These are phyloP conservation scores for Ogataea paraovalis DNA, from an alignment of 805 yeast genomes.

Conservation along the genomic window DNA sequence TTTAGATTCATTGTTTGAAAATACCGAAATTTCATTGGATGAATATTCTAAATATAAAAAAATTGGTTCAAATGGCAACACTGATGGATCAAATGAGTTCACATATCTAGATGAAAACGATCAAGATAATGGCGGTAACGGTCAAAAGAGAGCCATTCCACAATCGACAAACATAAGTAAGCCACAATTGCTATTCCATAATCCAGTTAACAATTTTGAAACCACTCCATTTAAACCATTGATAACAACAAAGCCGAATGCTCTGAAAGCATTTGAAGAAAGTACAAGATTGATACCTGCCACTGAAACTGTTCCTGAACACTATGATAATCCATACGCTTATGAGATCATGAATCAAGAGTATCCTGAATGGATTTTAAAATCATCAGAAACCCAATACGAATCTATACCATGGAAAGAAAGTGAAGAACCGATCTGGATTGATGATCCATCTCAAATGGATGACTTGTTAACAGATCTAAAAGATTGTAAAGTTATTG, in stretches of 20 bases:
- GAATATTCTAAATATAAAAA: constrained; percentile 27
- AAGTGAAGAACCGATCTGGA: constrained; percentile 59
- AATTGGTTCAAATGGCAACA: neutral
- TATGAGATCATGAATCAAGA: constrained; percentile 66
- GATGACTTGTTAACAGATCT: constrained; percentile 53
- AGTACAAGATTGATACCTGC: constrained; percentile 36
- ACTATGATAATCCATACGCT: constrained; percentile 77
- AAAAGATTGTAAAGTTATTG: constrained; percentile 55
- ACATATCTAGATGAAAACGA: constrained; percentile 57
- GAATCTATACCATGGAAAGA: constrained; percentile 60
- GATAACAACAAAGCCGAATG: constrained; percentile 67
- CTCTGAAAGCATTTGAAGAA: constrained; percentile 53
- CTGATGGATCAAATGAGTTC: constrained; percentile 23
- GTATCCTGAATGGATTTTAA: constrained; percentile 59
- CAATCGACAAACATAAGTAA: constrained; percentile 34
- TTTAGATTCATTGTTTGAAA: constrained; percentile 72
- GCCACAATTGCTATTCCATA: constrained; percentile 65
- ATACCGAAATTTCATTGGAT: constrained; percentile 67
- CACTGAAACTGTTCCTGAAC: constrained; percentile 45
- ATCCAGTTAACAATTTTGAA: constrained; percentile 60
- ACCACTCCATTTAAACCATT: constrained; percentile 73
- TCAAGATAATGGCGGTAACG: constrained; percentile 12
- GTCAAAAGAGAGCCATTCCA: constrained; percentile 5
- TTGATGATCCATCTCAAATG: constrained; percentile 55
- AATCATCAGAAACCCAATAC: constrained; percentile 38